Evolutionary conservation across 257 asterid species (phyloP), one percentile per base, ranked within the genome.

Genomic region (Catharanthus roseus): DNA sequence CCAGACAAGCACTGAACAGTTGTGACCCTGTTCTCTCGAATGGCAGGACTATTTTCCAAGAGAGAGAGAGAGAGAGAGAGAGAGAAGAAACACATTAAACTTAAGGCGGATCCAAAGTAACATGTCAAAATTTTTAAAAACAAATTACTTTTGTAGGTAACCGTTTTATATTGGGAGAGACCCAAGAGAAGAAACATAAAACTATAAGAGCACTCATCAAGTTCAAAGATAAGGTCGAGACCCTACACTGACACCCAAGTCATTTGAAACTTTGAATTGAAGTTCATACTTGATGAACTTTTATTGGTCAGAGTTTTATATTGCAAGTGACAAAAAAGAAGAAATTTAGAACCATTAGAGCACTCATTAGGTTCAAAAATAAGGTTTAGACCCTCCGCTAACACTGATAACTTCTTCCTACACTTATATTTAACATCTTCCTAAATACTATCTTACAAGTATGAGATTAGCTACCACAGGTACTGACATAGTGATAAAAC

Each of bases 1-100:
- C 99, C 99, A 72, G 99, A 95, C 87, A 95, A 89, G 87, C 99
- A 89, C 80, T 95, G 97, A 67, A 91, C 97, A 42, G 99, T 95
- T 42, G 97, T 88, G 51, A 95, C 93, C 86, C 97, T 87, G 77
- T 88, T 91, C 75, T 91, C 97, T 80, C 64, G 93, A 82, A 95
- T 82, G 26, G 97, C 95, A 79, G 97, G 95, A 77, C 99, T 95
- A 75, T 73, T 72, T 60, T 71, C 81, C 53, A 80, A 38, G 5
- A 38, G 42, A 38, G 61, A 78, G 69, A 88, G 70, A 65, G 5
- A 61, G 73, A 74, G 41, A 67, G 42, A 51, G 56, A n/a, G 41
- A 19, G 23, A 18, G 3, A 55, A 44, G 70, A 55, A 74, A 6
- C 12, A 54, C 24, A 21, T 69, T 54, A 24, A 73, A 42, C 45